Conservation (phyloP, 2,329 filamentous ascomycete species). For the Talaromyces sp. region DNA sequence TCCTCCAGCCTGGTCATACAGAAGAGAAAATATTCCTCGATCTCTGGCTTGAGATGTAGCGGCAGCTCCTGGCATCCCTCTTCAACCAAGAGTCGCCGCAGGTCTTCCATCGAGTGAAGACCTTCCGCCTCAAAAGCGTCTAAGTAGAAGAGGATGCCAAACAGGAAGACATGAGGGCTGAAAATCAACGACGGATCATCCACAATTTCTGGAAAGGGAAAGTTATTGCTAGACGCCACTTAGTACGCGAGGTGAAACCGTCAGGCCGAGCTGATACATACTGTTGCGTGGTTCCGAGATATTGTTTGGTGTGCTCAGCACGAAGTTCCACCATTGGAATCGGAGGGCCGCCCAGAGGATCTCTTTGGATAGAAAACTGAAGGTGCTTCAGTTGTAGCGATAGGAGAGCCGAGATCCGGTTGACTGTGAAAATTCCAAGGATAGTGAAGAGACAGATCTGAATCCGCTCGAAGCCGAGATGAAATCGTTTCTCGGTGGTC, state of each 20-base stretch:
- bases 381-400: slow-evolving; percentile 16
- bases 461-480: slow-evolving; percentile 19
- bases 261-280: neutral
- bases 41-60: slow-evolving; percentile 12
- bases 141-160: slow-evolving; percentile 1
- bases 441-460: slow-evolving; percentile 14
- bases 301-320: slow-evolving; percentile 1
- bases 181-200: slow-evolving; percentile 4
- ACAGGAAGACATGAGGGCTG: slow-evolving; percentile 4
- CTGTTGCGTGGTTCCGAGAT: neutral
- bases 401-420: slow-evolving; percentile 12
- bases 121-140: slow-evolving; percentile 7
- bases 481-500: slow-evolving; percentile 18
- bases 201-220: slow-evolving; percentile 7
- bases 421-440: slow-evolving; percentile 19
- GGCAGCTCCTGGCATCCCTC: slow-evolving; percentile 14
- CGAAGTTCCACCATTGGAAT: slow-evolving; percentile 2
- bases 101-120: slow-evolving; percentile 11
- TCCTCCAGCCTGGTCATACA: too few relatives aligned
- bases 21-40: neutral
- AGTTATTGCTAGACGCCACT: slow-evolving; percentile 1
- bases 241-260: neutral
- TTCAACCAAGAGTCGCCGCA: too few relatives aligned
- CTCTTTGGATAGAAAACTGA: slow-evolving; percentile 11
- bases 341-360: slow-evolving; percentile 15